These are phyloP conservation scores for Pelargonium fulgidum DNA, from an alignment of 441 rosid species.

Conservation along the genomic window DNA sequence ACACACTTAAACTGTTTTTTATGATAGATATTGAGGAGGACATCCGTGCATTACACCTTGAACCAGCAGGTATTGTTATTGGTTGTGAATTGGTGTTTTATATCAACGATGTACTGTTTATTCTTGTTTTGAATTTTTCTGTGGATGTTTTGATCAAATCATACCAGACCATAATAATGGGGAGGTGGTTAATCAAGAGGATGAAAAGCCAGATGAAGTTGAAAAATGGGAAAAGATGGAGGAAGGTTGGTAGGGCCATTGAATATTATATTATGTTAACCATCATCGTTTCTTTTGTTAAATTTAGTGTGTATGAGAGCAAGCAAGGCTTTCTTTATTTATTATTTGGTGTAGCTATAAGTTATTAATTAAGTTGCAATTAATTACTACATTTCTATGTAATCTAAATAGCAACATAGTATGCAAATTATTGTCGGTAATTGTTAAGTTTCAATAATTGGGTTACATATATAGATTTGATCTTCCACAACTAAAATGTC, in stretches of 20 bases:
- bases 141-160: slow-evolving; percentile 9
- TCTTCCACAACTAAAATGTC: no score
- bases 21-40: slow-evolving; percentile 15
- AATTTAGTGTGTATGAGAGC: slow-evolving; percentile 2
- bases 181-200: slow-evolving; percentile 17
- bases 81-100: neutral
- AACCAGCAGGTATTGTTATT: neutral
- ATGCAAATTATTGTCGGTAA: no score
- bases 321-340: neutral
- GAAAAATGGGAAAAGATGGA: slow-evolving; percentile 20
- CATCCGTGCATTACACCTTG: slow-evolving; percentile 1
- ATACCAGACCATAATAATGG: slow-evolving; percentile 22
- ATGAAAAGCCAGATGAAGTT: slow-evolving; percentile 19
- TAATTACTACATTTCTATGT: neutral
- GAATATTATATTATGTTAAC: neutral
- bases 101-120: neutral
- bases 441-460: no score
- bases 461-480: no score
- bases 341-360: neutral
- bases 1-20: neutral
- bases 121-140: neutral
- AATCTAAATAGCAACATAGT: no score
- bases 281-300: slow-evolving; percentile 7
- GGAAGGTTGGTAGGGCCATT: slow-evolving; percentile 23
- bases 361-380: neutral